Conservation (phyloP, 495 filamentous ascomycete genomes). For the Xylaria bambusicola region DNA sequence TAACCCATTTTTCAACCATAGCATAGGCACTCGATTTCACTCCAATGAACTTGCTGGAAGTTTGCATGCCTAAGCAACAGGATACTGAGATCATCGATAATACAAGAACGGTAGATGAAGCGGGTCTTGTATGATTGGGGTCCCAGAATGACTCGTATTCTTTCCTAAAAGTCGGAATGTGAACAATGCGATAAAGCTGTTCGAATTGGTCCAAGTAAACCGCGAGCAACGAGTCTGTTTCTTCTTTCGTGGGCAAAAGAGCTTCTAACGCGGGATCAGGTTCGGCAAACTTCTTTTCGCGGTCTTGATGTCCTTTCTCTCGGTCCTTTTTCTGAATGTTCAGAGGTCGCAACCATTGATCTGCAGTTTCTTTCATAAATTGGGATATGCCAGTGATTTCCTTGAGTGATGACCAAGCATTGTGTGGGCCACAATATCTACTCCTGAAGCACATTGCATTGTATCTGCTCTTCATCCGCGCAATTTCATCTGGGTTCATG, state of each 20-base stretch:
- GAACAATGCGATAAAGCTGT: conserved; percentile 54
- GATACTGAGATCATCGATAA: conserved; percentile 37
- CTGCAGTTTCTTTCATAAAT: conserved; percentile 36
- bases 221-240: conserved; percentile 49
- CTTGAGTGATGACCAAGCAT: conserved; percentile 40
- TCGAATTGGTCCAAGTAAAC: conserved; percentile 52
- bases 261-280: conserved; percentile 32
- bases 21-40: conserved; percentile 33
- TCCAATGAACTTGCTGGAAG: conserved; percentile 33
- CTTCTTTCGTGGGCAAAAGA: conserved; percentile 47
- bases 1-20: conserved; percentile 35
- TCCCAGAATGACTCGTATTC: conserved; percentile 48
- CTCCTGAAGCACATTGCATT: conserved; percentile 39
- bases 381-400: conserved; percentile 45
- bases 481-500: conserved; percentile 36
- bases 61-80: conserved; percentile 67
- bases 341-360: conserved; percentile 38
- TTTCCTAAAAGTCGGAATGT: conserved; percentile 54
- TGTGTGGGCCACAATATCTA: conserved; percentile 52
- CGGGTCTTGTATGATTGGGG: conserved; percentile 36
- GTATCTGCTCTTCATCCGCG: conserved; percentile 41
- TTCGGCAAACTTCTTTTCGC: conserved; percentile 38
- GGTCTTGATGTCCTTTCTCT: conserved; percentile 29
- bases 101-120: conserved; percentile 50
- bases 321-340: conserved; percentile 38